Evolutionary conservation across 106 monocot species (phyloP).

Genomic region (Cymbidium sinense): DNA sequence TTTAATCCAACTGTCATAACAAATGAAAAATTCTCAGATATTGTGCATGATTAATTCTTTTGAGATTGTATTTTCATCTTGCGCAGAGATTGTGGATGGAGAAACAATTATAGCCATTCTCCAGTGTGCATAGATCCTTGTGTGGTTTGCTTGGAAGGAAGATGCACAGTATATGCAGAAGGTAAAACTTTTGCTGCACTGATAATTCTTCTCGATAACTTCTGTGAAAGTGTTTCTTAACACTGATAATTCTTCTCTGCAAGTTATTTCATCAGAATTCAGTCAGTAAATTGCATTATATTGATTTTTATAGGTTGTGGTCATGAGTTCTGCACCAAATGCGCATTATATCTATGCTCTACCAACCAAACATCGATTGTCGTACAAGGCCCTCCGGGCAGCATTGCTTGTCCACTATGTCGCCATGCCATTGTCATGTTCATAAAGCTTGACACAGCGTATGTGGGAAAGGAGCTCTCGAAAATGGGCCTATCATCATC

Average conservation of each 20-base stretch:
- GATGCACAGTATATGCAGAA: constrained; percentile 70
- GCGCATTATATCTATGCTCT: constrained; percentile 75
- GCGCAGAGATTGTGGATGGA: constrained; percentile 66
- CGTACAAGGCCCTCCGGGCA: constrained; percentile 45
- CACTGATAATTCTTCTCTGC: neutral
- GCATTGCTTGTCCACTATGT: constrained; percentile 78
- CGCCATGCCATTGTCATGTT: constrained; percentile 52
- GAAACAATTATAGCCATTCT: constrained; percentile 29
- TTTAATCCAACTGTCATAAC: neutral
- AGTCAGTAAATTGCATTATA: neutral
- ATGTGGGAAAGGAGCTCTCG: constrained; percentile 26
- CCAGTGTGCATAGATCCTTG: constrained; percentile 68
- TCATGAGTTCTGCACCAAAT: constrained; percentile 86
- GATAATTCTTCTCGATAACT: neutral
- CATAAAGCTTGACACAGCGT: constrained; percentile 25
- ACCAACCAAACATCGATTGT: constrained; percentile 35
- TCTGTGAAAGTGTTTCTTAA: neutral
- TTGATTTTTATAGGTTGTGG: constrained; percentile 42
- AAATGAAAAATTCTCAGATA: neutral
- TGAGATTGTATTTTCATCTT: neutral
- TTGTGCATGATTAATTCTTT: neutral
- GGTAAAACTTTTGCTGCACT: constrained; percentile 23
- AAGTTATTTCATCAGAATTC: too few relatives aligned
- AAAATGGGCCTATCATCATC: constrained; percentile 43
- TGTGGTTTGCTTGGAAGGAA: constrained; percentile 76